phyloP scores from a whole-genome alignment of 441 rosid genomes.

The Erodium trifolium region DNA sequence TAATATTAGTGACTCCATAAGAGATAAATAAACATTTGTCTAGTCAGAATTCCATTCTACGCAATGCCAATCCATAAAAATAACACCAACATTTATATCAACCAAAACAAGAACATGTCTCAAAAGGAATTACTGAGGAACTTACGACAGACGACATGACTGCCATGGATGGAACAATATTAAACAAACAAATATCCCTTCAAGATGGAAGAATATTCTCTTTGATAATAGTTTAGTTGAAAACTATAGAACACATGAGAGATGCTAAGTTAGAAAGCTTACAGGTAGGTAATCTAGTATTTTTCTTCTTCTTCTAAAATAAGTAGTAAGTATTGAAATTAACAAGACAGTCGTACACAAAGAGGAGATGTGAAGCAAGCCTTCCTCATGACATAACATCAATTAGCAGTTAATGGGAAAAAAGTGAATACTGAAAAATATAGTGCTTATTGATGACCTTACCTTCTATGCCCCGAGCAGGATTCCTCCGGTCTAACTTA shows the following conservation, averaged over 20 bases:
- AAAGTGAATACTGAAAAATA: not conserved
- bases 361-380: not conserved
- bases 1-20: not conserved
- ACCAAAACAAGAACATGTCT: not conserved
- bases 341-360: not conserved
- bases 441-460: conserved; percentile 15
- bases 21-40: not conserved
- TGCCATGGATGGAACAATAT: too few species aligned
- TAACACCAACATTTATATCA: not conserved
- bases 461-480: conserved; percentile 34
- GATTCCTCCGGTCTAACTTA: conserved; percentile 13
- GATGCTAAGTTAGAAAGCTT: not conserved
- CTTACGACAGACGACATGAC: too few species aligned
- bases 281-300: not conserved
- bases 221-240: not conserved
- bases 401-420: not conserved
- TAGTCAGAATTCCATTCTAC: not conserved
- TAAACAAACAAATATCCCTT: too few species aligned
- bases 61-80: not conserved
- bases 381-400: not conserved
- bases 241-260: not conserved
- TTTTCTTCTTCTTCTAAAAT: not conserved
- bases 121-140: not conserved
- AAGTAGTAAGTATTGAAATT: not conserved
- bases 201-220: too few species aligned